A percentile compares a stretch with the other conserved stretches of the same genome.
Conservation (phyloP, 2,329 filamentous ascomycete genomes). For the Cryphonectria radicalis region DNA sequence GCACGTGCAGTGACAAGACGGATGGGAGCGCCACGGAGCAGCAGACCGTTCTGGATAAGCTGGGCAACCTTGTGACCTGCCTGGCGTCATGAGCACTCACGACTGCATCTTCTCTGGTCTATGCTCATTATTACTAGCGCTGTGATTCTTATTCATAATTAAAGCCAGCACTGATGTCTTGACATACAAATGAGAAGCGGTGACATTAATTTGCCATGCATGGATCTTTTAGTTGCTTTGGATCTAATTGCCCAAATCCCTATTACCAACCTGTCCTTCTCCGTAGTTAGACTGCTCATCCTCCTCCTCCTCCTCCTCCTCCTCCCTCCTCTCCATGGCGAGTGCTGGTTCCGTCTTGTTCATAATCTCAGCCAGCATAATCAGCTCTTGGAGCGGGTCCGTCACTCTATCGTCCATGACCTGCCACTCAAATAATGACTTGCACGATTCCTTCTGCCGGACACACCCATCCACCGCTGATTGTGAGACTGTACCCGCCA, state of each 20-base stretch:
- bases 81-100: constrained; percentile 15
- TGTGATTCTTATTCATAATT: background rate
- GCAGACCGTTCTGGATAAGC: constrained; percentile 53
- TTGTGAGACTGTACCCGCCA: background rate
- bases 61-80: constrained; percentile 39
- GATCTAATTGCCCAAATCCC: background rate
- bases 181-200: background rate
- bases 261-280: too few species aligned
- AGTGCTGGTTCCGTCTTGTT: background rate
- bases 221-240: background rate
- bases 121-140: background rate
- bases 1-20: constrained; percentile 62
- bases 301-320: background rate
- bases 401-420: background rate
- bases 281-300: background rate
- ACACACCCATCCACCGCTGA: background rate
- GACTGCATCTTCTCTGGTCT: background rate
- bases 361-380: background rate
- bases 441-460: background rate
- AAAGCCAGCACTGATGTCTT: background rate
- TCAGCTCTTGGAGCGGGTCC: background rate
- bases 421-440: background rate
- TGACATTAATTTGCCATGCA: background rate
- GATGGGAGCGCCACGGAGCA: constrained; percentile 59
- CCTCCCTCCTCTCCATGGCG: background rate